Percentiles rank a stretch among this genome's conserved stretches.
Evolutionary conservation across 2,329 filamentous ascomycete species (phyloP).

Genomic region (Pyrenochaeta sp.): DNA sequence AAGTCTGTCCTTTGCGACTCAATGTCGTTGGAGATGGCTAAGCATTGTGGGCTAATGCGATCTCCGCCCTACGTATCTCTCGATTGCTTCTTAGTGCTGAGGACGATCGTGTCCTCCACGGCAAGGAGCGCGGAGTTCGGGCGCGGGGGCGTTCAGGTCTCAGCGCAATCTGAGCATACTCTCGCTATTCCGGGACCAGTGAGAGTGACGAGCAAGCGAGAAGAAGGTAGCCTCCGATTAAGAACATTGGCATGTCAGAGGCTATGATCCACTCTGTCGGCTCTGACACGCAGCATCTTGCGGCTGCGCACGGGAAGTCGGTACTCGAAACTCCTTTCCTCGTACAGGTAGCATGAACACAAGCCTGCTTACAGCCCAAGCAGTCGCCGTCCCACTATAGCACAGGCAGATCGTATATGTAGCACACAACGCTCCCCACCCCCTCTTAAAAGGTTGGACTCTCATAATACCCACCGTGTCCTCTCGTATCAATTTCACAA

Average conservation of each 20-base stretch:
- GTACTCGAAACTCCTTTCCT: constrained; percentile 30
- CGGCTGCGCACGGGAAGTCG: constrained; percentile 26
- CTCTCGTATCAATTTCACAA: constrained; percentile 11
- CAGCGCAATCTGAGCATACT: constrained; percentile 9
- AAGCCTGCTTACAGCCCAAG: constrained; percentile 20
- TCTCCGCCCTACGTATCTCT: constrained; percentile 1
- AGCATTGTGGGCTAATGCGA: constrained; percentile 3
- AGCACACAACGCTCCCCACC: constrained; percentile 20
- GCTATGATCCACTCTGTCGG: constrained; percentile 19
- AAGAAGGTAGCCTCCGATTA: constrained; percentile 10
- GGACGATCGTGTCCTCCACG: constrained; percentile 5
- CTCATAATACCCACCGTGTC: constrained; percentile 15
- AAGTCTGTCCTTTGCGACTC: not conserved
- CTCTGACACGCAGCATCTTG: constrained; percentile 28
- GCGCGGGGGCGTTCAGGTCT: constrained; percentile 20
- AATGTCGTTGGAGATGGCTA: constrained; percentile 7
- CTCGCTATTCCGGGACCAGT: constrained; percentile 16
- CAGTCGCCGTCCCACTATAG: constrained; percentile 24
- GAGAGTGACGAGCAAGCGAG: constrained; percentile 18
- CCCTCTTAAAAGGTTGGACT: constrained; percentile 16
- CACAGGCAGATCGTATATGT: constrained; percentile 36
- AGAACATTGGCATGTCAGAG: constrained; percentile 18
- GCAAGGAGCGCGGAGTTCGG: constrained; percentile 21
- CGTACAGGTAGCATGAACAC: constrained; percentile 15
- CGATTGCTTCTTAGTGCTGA: constrained; percentile 9